phyloP scores from a whole-genome alignment of 441 rosid species.

The Arabidopsis hybrid region DNA sequence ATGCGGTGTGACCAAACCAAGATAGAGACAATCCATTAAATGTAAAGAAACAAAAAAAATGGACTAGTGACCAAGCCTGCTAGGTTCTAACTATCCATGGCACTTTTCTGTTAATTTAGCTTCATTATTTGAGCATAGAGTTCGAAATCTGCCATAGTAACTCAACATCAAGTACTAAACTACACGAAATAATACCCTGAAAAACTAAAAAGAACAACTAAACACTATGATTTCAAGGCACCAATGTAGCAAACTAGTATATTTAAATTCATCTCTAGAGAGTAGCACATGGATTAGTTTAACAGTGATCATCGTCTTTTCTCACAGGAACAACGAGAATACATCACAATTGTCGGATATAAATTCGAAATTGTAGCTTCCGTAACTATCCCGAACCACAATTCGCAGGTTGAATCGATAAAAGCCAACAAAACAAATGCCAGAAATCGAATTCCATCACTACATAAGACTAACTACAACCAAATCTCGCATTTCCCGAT shows the following conservation, averaged over 20 bases:
- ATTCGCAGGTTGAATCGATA: conserved; percentile 9
- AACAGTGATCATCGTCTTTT: conserved; percentile 13
- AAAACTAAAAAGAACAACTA: background rate
- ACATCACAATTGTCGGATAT: background rate
- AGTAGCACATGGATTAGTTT: background rate
- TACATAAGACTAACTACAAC: background rate
- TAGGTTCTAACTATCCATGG: conserved; percentile 5
- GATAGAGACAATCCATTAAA: conserved; percentile 7
- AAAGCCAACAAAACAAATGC: conserved; percentile 2
- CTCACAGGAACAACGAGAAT: conserved; percentile 26
- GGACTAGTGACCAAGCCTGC: conserved; percentile 19
- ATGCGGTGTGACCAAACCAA: background rate
- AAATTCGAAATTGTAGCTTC: background rate
- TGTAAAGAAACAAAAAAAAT: background rate
- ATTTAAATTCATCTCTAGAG: background rate
- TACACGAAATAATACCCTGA: background rate
- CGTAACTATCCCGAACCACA: background rate
- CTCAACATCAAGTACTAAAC: background rate
- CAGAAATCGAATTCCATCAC: conserved; percentile 19
- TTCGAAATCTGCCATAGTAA: conserved; percentile 6
- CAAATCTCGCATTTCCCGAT: conserved; percentile 4
- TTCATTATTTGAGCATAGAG: conserved; percentile 6
- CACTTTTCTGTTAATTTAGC: background rate
- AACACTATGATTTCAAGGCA: background rate
- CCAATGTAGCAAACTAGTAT: background rate